Evolutionary conservation across 2,329 filamentous ascomycete genomes (phyloP).

Genomic region (Basipetospora chlamydospora): DNA sequence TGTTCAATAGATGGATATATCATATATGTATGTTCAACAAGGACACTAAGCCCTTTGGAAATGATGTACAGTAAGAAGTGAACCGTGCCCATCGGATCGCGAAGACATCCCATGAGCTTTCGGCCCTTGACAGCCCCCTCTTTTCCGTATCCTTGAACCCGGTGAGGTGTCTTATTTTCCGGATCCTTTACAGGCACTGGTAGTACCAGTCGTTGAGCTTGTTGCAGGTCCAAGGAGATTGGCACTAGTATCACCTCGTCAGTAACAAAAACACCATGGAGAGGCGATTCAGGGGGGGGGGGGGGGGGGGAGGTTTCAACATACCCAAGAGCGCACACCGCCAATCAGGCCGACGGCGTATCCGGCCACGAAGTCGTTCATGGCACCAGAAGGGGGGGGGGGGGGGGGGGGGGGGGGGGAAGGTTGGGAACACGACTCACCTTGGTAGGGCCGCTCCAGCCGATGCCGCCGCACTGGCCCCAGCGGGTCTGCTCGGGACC

Average conservation of each 20-base stretch:
- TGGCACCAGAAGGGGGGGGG: slow-evolving; percentile 13
- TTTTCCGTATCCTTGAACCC: no score
- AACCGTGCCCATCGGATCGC: no score
- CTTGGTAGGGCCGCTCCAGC: not conserved
- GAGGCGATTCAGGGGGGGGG: no score
- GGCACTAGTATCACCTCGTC: not conserved
- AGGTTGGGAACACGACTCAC: not conserved
- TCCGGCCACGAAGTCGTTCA: slow-evolving; percentile 81
- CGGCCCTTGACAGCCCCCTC: no score
- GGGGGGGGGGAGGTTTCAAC: slow-evolving; percentile 23
- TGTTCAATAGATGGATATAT: no score
- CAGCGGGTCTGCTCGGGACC: not conserved
- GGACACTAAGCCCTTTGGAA: no score
- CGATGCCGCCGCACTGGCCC: not conserved
- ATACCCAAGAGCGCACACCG: slow-evolving; percentile 82
- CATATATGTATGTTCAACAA: no score
- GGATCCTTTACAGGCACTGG: slow-evolving; percentile 1
- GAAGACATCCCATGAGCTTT: no score
- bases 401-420: no score
- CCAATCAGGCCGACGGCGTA: slow-evolving; percentile 87
- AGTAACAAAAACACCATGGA: not conserved
- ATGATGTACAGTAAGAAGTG: no score
- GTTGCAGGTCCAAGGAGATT: not conserved
- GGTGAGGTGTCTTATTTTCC: no score
- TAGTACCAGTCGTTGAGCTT: not conserved